Evolutionary conservation across 179 eudicot species (phyloP).

Genomic region (Beta macrorhiza): DNA sequence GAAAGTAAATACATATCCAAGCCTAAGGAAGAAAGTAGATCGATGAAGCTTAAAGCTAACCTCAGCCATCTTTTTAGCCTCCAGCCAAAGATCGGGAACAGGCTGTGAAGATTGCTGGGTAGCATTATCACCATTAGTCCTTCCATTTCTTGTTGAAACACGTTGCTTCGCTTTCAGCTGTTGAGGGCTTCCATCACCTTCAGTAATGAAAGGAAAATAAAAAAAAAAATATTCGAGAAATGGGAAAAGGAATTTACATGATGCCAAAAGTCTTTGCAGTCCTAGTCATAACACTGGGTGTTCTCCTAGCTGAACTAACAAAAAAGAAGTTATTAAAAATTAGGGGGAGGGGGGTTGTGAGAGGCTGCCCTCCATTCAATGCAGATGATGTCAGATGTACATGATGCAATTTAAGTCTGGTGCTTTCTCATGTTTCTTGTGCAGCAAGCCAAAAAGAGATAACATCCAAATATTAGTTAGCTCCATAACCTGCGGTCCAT

Average conservation of each 20-base stretch:
- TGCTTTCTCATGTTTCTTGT: too few species aligned
- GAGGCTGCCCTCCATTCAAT: neutral
- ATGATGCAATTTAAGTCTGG: too few species aligned
- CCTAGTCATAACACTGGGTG: neutral
- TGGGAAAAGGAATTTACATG: neutral
- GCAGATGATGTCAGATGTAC: too few species aligned
- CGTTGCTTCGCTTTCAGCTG: constrained; percentile 32
- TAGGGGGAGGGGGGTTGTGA: neutral
- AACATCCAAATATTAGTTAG: too few species aligned
- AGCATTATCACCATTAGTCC: constrained; percentile 31
- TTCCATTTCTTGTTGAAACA: constrained; percentile 35
- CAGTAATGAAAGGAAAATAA: constrained; percentile 12
- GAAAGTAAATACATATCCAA: constrained; percentile 6
- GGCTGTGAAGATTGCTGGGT: constrained; percentile 35
- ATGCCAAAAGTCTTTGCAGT: constrained; percentile 5
- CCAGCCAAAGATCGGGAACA: constrained; percentile 72
- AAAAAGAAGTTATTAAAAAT: neutral
- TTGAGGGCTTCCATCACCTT: constrained; percentile 41
- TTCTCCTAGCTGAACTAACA: neutral
- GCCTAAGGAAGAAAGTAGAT: neutral
- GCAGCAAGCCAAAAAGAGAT: too few species aligned
- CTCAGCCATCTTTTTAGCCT: constrained; percentile 83
- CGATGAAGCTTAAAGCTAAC: constrained; percentile 38
- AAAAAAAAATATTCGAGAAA: neutral
- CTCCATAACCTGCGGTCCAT: too few species aligned